Base-by-base conservation (phyloP, 2,329 filamentous ascomycete genomes). In the Drechslerella dactyloides region DNA sequence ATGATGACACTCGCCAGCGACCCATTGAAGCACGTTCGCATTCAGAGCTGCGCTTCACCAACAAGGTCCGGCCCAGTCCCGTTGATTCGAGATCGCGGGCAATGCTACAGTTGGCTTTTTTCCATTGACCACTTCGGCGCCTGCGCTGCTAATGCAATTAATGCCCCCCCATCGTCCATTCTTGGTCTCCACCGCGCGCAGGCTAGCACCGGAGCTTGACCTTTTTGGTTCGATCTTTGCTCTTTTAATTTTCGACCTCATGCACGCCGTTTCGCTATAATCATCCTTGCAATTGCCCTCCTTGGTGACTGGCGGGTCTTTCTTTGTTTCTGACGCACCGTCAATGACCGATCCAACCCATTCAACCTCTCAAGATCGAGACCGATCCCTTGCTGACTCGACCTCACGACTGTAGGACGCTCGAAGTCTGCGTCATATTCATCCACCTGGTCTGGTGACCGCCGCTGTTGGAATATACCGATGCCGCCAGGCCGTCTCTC, bases 41-140 rank as follows among this genome's bases (percentile, higher is more conserved):
- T 8, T 21, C 19, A 15, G 17, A 23, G 4, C 44, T 15, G 44
- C 19, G 44, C 44, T 48, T 3, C 44, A 21, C 44, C 44, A 48
- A 48, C 15, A 19, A 5, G 19, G 17, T 4, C 17, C 15, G 19
- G n/a, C 44, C 44, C 40, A n/a, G 15, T n/a, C 40, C 17, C 40
- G 4, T 42, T 17, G 5, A 15, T 42, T 15, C 13, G 5, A 17
- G 37, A 42, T 17, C 37, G 37, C 5, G 4, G 5, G 44, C 19
- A 21, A 17, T 23, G 15, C 44, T 23, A 48, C 21, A 48, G 44
- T 48, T 48, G 44, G 44, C 44, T 21, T 48, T 21, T 48, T 17
- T 23, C 44, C 44, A 48, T 48, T 48, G 44, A 48, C 44, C 44
- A 48, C 44, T 23, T 44, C 11, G 44, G 44, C 44, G 44, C 44